Conservation (phyloP, 2,329 filamentous ascomycete species). For the Aspergillus proliferans region DNA sequence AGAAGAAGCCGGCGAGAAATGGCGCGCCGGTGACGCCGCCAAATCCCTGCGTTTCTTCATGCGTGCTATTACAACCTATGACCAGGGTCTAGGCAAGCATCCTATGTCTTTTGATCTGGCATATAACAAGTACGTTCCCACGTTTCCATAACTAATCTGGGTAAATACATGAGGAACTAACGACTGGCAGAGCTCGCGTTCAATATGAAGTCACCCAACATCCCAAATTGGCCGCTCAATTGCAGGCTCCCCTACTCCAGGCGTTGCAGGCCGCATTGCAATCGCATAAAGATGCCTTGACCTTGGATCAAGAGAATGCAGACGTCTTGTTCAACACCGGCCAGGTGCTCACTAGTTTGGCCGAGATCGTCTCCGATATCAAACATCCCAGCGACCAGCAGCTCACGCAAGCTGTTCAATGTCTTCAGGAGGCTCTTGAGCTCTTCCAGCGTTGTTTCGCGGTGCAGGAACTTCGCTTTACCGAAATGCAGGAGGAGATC, state of each 20-base stretch:
- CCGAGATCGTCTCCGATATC: constrained; percentile 54
- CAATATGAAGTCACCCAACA: constrained; percentile 66
- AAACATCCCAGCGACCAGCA: constrained; percentile 39
- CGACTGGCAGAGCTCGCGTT: constrained; percentile 52
- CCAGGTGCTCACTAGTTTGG: constrained; percentile 61
- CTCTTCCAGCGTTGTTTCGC: constrained; percentile 53
- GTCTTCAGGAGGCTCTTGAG: constrained; percentile 56
- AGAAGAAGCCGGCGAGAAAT: constrained; percentile 69
- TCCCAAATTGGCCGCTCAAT: constrained; percentile 52
- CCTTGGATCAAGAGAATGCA: constrained; percentile 55
- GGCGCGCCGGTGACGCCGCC: constrained; percentile 62
- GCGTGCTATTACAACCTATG: constrained; percentile 61
- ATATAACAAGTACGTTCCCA: constrained; percentile 61
- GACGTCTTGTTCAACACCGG: constrained; percentile 67
- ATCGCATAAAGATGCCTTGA: constrained; percentile 58
- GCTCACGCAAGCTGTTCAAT: constrained; percentile 43
- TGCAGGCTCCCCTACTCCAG: constrained; percentile 50
- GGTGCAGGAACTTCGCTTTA: constrained; percentile 47
- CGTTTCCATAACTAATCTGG: neutral
- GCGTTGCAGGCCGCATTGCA: constrained; percentile 55
- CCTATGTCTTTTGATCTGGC: constrained; percentile 63
- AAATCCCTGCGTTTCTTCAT: constrained; percentile 56
- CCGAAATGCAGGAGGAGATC: constrained; percentile 40
- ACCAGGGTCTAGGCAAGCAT: constrained; percentile 55
- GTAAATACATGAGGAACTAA: constrained; percentile 4